Conservation (phyloP, 495 filamentous ascomycete species). For the Podospora didyma region DNA sequence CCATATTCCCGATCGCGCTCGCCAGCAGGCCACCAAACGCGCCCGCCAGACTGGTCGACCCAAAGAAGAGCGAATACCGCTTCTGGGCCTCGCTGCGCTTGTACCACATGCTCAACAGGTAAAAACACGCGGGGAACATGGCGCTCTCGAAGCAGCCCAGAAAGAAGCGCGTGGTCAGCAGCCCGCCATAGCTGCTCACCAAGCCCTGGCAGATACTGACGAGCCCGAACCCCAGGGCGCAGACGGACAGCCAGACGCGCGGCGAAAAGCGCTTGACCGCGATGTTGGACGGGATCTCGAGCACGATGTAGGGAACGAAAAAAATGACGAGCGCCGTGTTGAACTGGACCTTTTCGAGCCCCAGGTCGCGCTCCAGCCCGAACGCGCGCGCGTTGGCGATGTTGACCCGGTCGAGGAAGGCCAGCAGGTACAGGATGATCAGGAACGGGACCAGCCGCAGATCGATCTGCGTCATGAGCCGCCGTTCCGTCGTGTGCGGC, state of each 20-base stretch:
- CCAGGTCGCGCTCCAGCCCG: constrained; percentile 60
- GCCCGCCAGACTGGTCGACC: constrained; percentile 74
- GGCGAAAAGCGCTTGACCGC: constrained; percentile 78
- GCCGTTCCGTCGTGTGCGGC: constrained; percentile 51
- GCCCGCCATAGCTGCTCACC: constrained; percentile 69
- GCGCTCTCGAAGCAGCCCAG: constrained; percentile 84
- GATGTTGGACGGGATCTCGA: constrained; percentile 88
- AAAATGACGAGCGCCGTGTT: constrained; percentile 83
- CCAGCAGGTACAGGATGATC: constrained; percentile 77
- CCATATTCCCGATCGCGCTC: constrained; percentile 79
- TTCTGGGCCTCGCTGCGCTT: constrained; percentile 80
- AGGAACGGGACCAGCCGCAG: constrained; percentile 75
- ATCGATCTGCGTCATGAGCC: constrained; percentile 74
- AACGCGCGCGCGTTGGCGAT: constrained; percentile 64
- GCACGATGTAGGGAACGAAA: constrained; percentile 87
- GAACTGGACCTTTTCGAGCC: constrained; percentile 56
- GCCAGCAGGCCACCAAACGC: constrained; percentile 85
- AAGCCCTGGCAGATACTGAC: constrained; percentile 76
- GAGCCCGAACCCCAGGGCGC: constrained; percentile 82
- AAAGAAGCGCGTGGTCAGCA: constrained; percentile 82
- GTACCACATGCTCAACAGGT: constrained; percentile 83
- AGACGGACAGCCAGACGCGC: constrained; percentile 72
- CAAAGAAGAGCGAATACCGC: constrained; percentile 84
- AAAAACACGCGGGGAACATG: constrained; percentile 88
- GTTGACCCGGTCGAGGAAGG: constrained; percentile 81